A percentile compares a stretch with the other conserved stretches of the same genome.
Conservation (phyloP, 1,284 basidiomycete genomes). For the Fomitopsis schrenkii region DNA sequence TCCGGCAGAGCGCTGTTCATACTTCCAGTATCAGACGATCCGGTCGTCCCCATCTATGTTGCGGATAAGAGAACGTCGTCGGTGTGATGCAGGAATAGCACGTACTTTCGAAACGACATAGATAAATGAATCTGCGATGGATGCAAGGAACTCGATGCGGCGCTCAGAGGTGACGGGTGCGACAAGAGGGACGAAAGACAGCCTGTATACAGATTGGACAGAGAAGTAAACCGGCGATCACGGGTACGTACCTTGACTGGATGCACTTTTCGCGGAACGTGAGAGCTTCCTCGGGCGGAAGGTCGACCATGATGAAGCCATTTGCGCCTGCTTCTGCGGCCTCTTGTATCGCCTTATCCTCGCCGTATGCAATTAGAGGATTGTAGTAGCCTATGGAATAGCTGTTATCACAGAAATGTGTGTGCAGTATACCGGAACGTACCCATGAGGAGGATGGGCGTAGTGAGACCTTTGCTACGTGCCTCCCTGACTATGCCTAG, state of each 20-base stretch:
- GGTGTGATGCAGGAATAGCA: neutral
- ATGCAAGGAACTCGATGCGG: conserved; percentile 88
- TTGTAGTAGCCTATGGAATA: conserved; percentile 84
- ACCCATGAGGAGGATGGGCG: conserved; percentile 95
- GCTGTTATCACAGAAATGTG: neutral
- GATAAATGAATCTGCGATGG: conserved; percentile 96
- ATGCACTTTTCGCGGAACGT: conserved; percentile 88
- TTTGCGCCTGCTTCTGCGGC: conserved; percentile 89
- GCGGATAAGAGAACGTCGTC: neutral
- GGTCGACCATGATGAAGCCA: conserved; percentile 96
- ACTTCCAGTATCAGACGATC: conserved; percentile 73
- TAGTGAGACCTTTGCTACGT: conserved; percentile 75
- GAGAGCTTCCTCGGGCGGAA: conserved; percentile 95
- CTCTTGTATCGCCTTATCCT: conserved; percentile 89
- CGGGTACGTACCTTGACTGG: conserved; percentile 58
- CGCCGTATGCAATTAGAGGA: conserved; percentile 91
- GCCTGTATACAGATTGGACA: conserved; percentile 37
- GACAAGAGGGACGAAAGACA: conserved; percentile 96
- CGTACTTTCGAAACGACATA: conserved; percentile 91
- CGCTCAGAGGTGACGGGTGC: conserved; percentile 89
- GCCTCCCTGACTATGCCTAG: conserved; percentile 80
- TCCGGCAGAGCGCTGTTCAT: conserved; percentile 79
- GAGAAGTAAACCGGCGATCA: neutral
- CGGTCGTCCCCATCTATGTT: conserved; percentile 92
- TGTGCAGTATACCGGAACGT: conserved; percentile 16